Base-by-base conservation (phyloP, 306 rosid species). In the Begonia masoniana region DNA sequence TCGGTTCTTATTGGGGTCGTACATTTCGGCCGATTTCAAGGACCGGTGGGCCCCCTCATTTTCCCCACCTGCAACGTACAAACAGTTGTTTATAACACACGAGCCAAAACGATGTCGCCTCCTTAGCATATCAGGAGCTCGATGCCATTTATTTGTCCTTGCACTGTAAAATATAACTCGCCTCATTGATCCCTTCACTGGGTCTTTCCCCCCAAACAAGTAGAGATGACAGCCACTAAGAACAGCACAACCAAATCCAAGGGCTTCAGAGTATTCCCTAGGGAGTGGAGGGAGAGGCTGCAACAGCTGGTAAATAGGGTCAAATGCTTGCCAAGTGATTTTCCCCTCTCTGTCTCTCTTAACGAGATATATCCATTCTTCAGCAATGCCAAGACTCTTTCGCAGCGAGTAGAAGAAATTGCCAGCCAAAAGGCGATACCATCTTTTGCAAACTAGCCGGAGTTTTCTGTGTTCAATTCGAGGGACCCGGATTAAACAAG, bases 221-320 rank as follows among this genome's bases (percentile, higher is more conserved):
- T 92, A 92, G 7, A 92, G 80, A 70, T 82, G 94, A 68, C 96
- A 92, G 61, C 99, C 95, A n/a, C 96, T 92, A 41, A 92, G 96
- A 50, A 92, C 99, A 8, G 96, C 99, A 63, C 93, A 86, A 58
- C 99, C 99, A 64, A 92, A 92, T 60, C 99, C 99, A 58, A 92
- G 74, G 0, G 96, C 99, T 64, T 78, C 95, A 54, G 99, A 86
- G 66, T 92, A 92, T 72, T 92, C 99, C 39, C 63, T 80, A 11
- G 99, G 99, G 59, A 92, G 93, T 0, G 99, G 96, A 4, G 99
- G 99, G 52, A 92, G 95, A 41, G 96, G 87, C 68, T 87, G 99
- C 99, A 96, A 92, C 17, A 92, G 80, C 75, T 92, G 99, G 69
- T 92, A 82, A 55, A 78, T 76, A 31, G 99, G 99, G 73, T 92